Evolutionary conservation across 208 protist species (phyloP).

Genomic region (Trypanosomatidae sp.): DNA sequence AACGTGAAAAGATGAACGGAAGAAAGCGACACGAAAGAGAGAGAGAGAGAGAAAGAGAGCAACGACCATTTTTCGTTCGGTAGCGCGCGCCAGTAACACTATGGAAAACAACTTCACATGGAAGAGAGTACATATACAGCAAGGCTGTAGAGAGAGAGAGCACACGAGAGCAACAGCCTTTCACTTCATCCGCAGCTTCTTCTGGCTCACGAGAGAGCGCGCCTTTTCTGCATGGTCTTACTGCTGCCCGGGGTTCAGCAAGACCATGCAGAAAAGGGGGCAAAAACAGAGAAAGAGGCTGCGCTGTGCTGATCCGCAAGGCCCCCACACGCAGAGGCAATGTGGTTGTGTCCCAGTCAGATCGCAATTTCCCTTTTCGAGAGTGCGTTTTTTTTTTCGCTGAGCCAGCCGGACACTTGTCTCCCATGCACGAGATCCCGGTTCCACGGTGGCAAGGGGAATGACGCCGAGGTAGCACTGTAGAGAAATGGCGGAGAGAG

Average conservation of each 20-base stretch:
- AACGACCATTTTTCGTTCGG: too few species aligned
- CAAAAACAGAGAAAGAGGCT: not conserved
- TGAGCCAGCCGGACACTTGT: not conserved
- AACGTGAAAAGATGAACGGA: not conserved
- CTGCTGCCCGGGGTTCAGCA: not conserved
- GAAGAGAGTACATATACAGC: not conserved
- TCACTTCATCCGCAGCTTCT: slow-evolving; percentile 56
- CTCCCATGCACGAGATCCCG: not conserved
- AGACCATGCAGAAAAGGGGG: not conserved
- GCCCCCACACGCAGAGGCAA: not conserved
- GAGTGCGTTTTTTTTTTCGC: not conserved
- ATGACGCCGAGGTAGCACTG: not conserved
- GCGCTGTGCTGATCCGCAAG: not conserved
- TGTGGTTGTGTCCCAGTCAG: not conserved
- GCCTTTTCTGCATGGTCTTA: slow-evolving; percentile 12
- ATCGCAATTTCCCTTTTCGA: not conserved
- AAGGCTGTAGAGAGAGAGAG: not conserved
- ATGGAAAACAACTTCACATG: too few species aligned
- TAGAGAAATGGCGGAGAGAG: not conserved
- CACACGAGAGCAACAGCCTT: not conserved
- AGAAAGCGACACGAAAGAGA: not conserved
- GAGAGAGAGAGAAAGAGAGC: not conserved
- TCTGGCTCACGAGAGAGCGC: slow-evolving; percentile 80
- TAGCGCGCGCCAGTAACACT: not conserved
- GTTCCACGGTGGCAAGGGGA: not conserved